Evolutionary conservation across 1,139 yeast species (phyloP).

Genomic region (Yamadazyma trypodendri): DNA sequence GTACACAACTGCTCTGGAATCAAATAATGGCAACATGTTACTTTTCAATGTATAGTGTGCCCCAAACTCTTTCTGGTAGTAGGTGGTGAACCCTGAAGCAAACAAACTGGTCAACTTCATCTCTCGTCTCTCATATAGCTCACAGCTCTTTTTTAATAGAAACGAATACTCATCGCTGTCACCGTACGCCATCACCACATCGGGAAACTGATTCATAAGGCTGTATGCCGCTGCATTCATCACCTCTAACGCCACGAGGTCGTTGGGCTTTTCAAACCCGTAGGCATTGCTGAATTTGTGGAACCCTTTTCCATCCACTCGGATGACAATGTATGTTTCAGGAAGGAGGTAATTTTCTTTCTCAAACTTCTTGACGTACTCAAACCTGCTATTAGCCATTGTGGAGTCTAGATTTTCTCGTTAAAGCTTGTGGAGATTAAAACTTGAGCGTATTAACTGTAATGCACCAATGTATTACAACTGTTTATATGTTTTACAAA

Average conservation of each 20-base stretch:
- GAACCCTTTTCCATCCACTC: constrained; percentile 94
- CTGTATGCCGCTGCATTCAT: constrained; percentile 80
- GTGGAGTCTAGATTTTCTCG: no score
- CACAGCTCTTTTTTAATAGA: constrained; percentile 59
- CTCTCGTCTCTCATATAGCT: constrained; percentile 77
- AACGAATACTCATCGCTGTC: constrained; percentile 95
- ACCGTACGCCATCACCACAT: constrained; percentile 81
- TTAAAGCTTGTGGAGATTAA: no score
- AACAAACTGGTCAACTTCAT: constrained; percentile 76
- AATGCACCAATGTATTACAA: no score
- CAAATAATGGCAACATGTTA: constrained; percentile 75
- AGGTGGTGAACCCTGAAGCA: constrained; percentile 78
- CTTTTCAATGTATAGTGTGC: constrained; percentile 44
- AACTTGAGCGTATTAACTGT: no score
- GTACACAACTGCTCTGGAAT: constrained; percentile 84
- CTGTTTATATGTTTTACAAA: not conserved
- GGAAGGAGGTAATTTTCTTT: constrained; percentile 71
- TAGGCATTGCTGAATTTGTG: constrained; percentile 79
- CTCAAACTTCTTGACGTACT: constrained; percentile 84
- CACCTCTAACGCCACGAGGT: constrained; percentile 64
- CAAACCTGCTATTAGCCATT: constrained; percentile 82
- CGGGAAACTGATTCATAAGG: constrained; percentile 64
- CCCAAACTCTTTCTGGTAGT: constrained; percentile 69
- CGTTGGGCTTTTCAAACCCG: constrained; percentile 85
- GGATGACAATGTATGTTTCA: constrained; percentile 74